Evolutionary conservation across 495 filamentous ascomycete species (phyloP), one percentile per base, ranked within the genome.

Genomic region (Tuber melanosporum): DNA sequence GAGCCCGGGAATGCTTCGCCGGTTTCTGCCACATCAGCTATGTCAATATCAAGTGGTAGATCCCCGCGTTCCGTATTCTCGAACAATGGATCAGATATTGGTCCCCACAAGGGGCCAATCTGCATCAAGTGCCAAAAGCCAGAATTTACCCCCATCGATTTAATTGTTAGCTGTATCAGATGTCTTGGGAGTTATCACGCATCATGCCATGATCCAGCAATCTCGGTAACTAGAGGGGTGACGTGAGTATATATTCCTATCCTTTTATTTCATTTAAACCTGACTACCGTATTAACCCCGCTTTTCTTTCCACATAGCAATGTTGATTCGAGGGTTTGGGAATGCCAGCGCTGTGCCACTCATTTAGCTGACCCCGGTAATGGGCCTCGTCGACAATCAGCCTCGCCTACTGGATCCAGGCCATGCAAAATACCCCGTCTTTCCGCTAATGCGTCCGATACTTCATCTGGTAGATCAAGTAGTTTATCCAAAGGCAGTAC

Each of bases 11-110:
- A 66, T 66, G 57, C 57, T 66, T 66, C 57, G 57, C 57, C 57
- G 57, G 26, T 17, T 32, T 66, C 57, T 46, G 69, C 78, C 44
- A 80, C 78, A 15, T 80, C 77, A 36, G 77, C 78, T 14, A 80
- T 80, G 77, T 76, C 78, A 26, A 76, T 80, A 52, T 80, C 78
- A 69, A 80, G 78, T 26, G 77, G 78, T 20, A 80, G 74, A 43
- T 76, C 77, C n/a, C 77, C 78, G 57, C 71, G 14, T 66, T 66
- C 57, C 17, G 12, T 66, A 36, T 66, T 66, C 57, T 66, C 26
- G 57, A 66, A 66, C 57, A 66, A 66, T 36, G 32, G 3, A 66
- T 36, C 26, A 17, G 57, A 36, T 32, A 66, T 36, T 17, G 15
- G 32, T 19, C 32, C 26, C 57, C 26, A 26, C 12, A 19, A 66